Evolutionary conservation across 805 yeast genomes (phyloP).

Genomic region (Metschnikowia rubicola): DNA sequence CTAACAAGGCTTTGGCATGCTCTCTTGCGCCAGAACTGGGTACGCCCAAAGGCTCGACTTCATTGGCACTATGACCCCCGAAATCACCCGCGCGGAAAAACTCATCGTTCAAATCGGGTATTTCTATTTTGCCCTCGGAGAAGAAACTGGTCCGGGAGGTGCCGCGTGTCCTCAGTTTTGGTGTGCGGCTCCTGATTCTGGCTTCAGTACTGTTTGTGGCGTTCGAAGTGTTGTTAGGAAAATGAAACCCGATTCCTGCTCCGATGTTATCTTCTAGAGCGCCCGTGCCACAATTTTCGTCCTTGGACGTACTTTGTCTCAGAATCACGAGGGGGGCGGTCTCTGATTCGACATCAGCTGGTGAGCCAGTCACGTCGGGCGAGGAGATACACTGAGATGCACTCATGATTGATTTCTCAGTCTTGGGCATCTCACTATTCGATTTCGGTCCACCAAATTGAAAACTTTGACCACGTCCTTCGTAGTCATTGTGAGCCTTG

Average conservation of each 20-base stretch:
- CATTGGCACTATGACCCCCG: background rate
- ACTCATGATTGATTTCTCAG: background rate
- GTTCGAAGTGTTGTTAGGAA: conserved; percentile 34
- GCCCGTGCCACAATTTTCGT: background rate
- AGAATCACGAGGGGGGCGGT: conserved; percentile 4
- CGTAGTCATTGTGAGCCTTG: background rate
- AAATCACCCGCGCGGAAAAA: background rate
- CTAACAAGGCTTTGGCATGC: conserved; percentile 23
- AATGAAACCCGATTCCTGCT: conserved; percentile 33
- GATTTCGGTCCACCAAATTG: background rate
- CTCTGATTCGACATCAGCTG: conserved; percentile 3
- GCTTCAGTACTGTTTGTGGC: conserved; percentile 29
- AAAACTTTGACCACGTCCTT: background rate
- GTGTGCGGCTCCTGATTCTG: conserved; percentile 1
- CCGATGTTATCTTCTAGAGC: conserved; percentile 30
- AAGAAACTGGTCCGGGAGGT: conserved; percentile 7
- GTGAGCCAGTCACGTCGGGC: background rate
- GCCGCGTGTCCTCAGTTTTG: conserved; percentile 11
- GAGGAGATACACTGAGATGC: background rate
- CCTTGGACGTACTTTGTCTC: background rate
- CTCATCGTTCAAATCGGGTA: conserved; percentile 34
- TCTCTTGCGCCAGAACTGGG: conserved; percentile 33
- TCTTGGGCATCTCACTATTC: background rate
- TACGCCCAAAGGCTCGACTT: conserved; percentile 33
- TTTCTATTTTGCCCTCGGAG: conserved; percentile 38